Base-by-base conservation (phyloP, 257 asterid species). In the Misopates orontium region DNA sequence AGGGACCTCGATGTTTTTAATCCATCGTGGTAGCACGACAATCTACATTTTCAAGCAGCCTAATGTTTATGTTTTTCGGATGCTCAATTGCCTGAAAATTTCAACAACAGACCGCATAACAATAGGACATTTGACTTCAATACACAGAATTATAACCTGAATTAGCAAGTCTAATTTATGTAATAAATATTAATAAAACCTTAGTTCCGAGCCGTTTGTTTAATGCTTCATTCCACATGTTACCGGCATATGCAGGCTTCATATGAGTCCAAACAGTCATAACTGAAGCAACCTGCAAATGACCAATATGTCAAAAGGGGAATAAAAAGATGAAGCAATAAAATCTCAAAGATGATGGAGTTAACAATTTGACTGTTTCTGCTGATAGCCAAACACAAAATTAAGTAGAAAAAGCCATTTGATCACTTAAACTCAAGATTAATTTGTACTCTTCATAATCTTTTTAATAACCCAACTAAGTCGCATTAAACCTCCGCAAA, bases 221-320 rank as follows among this genome's bases (percentile, higher is more conserved):
- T 82, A 91, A 71, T 70, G 98, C 96, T 87, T 91, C 98, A 66
- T 66, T 87, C 98, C 96, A 91, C 91, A 91, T 24, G 77, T 77
- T 89, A 70, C 92, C 85, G 68, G 95, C 95, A 80, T 89, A 88
- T 64, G 75, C 87, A 66, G 98, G 98, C 71, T 80, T 70, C 78
- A 91, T 28, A 67, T 89, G 96, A 60, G 80, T 87, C 88, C 89
- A 91, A 66, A 91, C 73, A 71, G 98, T 88, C 95, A 91, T 89
- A 66, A 81, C 90, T 56, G 96, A 91, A 58, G 95, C 96, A 73
- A 89, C 90, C 98, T 91, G 86, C 49, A 71, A 49, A 67, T 40
- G 32, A 54, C 51, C 60, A 60, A 62, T 73, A 75, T 54, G 55
- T 62, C 23, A 69, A 57, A n/a, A 55, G 19, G 8, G 57, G 10